Base-by-base conservation (phyloP, 495 filamentous ascomycete species). In the Friedmanniomyces endolithicus region DNA sequence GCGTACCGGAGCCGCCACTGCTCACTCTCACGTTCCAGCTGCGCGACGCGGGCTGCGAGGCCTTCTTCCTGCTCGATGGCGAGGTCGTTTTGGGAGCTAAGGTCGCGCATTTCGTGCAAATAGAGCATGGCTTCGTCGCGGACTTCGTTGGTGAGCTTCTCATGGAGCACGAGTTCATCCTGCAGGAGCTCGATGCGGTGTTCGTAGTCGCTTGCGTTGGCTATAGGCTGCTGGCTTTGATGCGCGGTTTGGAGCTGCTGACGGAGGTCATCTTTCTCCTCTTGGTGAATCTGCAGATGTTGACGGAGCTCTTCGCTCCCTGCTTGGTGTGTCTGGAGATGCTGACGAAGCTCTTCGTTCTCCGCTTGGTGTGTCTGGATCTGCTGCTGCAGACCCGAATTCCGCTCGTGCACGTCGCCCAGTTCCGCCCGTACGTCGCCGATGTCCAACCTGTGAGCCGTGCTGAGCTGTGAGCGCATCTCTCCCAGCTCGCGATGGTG, bases 1-100 rank as follows among this genome's bases (percentile, higher is more conserved):
- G 87, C 85, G 67, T 95, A 96, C 35, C 90, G 87, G 50, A 79
- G 74, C 64, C 88, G 88, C 92, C 92, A 98, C 35, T 89, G 81
- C 20, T 82, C 81, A 39, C 94, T 76, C 66, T 96, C 87, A 9
- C 78, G 72, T 64, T 96, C 87, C 7, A 97, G 77, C 35, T 74
- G 71, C 31, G 83, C 74, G 25, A 95, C 80, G 24, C 87, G 81
- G 53, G 71, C 76, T 39, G 82, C 78, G 55, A 97, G 73, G 43
- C 79, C 77, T 40, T 89, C 78, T 70, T 98, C 90, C 48, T 79
- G 81, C 55, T 94, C 88, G 73, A 84, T 83, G 12, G 85, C 80
- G n/a, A 80, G 69, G 52, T 81, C 79, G 59, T 81, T 89, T 51
- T 87, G 82, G 52, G 87, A 79, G 12, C 88, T 89, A 35, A 98